Evolutionary conservation across 108 stramenopile genomes (phyloP), one percentile per base, ranked within the genome.

Genomic region (Cyclostephanos tholiformis): DNA sequence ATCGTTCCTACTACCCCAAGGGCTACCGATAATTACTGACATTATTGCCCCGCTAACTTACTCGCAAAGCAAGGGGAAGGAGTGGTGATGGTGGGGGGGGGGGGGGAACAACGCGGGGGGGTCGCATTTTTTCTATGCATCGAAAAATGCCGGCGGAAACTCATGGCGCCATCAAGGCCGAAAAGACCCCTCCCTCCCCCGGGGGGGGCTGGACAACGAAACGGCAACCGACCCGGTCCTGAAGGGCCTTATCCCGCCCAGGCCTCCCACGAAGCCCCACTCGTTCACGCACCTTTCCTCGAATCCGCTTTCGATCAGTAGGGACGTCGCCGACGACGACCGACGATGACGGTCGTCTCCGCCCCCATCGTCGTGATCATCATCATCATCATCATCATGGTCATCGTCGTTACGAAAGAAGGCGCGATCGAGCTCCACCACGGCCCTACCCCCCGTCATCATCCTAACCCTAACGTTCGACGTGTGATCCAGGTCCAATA

Each of bases 401-500:
- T 20, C 36, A 27, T 26, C n/a, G 1, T 38, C 43, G 32, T 20
- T 20, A 50, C 44, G 35, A 39, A 79, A 75, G 6, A 74, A 27
- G 20, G 50, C 29, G 23, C 39, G 35, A 57, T 95, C 94, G 26
- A 92, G 70, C 67, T 95, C 94, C 52, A 95, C 75, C 85, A 91
- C 77, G 1, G 89, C 94, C 57, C 72, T 87, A 19, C 86, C 84
- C 9, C 79, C 73, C 11, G 78, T 29, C 17, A 95, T 46, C 74
- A 95, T 76, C 41, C 94, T 75, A 0, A 95, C 91, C 6, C 94
- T 75, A 35, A 89, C 39, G 75, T 91, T 88, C 61, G 51, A 53
- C 3, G 85, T 82, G 43, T 65, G 72, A 64, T 81, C 83, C 22
- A 87, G 63, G 23, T 55, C 62, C 67, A 95, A 71, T 10, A 57